Base-by-base conservation (phyloP, 805 yeast species). In the Candida ascalaphidarum region DNA sequence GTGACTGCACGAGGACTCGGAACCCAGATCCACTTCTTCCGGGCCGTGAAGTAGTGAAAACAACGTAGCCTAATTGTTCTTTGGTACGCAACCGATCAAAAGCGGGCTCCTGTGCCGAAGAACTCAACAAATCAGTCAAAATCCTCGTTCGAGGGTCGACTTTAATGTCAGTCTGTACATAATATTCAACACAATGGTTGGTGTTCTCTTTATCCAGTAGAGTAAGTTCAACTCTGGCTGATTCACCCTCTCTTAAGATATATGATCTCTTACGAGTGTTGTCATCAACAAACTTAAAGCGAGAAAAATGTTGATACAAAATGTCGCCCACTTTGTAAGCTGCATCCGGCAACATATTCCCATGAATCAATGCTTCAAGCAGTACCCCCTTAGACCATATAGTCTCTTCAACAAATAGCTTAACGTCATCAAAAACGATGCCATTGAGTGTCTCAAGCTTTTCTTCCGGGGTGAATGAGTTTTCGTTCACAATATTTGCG, bases 21-120 rank as follows among this genome's bases (percentile, higher is more conserved):
- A 76, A 69, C 10, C 89, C 88, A 48, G 73, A 66, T 4, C 80
- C 71, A 14, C 89, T 78, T 46, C 94, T 71, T 3, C 83, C 71
- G 35, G 68, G 66, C 35, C 80, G 62, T 15, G 70, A 58, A 0
- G 94, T 82, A 24, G 92, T 75, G 48, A 84, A 85, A 0, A 89
- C 98, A 37, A 89, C 86, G 46, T 89, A 89, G 2, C 98, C 98
- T 18, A 89, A 66, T 52, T 92, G 97, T 57, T 89, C 97, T 43
- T 84, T 80, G 5, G 98, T 89, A 53, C 98, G 72, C 33, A 89
- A 66, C 37, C 81, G 81, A 46, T 84, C 79, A 55, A 89, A 92
- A 33, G 89, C 81, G 4, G 96, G 96, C 49, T 89, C 96, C 40
- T 71, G 74, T 27, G 81, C 61, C 37, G 86, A 68, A 36, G 82